Conservation (phyloP, 495 filamentous ascomycete species). For the Cairneyella variabilis region DNA sequence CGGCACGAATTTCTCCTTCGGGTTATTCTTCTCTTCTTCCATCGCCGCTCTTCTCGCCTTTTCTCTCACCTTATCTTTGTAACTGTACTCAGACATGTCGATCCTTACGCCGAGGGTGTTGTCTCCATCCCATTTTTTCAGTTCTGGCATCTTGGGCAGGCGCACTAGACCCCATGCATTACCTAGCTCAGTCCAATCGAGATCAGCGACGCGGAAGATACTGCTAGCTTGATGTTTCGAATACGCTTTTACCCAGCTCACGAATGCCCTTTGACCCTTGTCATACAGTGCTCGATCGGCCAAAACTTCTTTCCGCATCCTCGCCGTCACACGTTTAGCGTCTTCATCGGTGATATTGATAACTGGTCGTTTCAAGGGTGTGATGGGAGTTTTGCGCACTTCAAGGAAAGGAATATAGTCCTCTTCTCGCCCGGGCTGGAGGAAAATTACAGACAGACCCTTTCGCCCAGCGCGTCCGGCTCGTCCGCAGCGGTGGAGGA, state of each 20-base stretch:
- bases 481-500: slow-evolving; percentile 91
- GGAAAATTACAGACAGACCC: slow-evolving; percentile 79
- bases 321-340: slow-evolving; percentile 44
- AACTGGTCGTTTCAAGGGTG: slow-evolving; percentile 47
- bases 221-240: slow-evolving; percentile 85
- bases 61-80: slow-evolving; percentile 76
- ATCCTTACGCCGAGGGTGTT: slow-evolving; percentile 56
- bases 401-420: slow-evolving; percentile 87
- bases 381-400: slow-evolving; percentile 83
- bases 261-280: slow-evolving; percentile 84
- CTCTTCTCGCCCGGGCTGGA: slow-evolving; percentile 79
- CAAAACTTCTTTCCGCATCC: slow-evolving; percentile 57
- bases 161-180: slow-evolving; percentile 78
- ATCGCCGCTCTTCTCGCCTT: slow-evolving; percentile 58
- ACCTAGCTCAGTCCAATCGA: slow-evolving; percentile 81
- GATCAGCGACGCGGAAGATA: slow-evolving; percentile 80
- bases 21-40: slow-evolving; percentile 34
- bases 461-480: slow-evolving; percentile 85
- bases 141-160: slow-evolving; percentile 92
- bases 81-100: slow-evolving; percentile 56
- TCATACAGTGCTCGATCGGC: slow-evolving; percentile 82
- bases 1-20: slow-evolving; percentile 27
- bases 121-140: slow-evolving; percentile 65
- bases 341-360: slow-evolving; percentile 52
- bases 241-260: slow-evolving; percentile 87